phyloP scores from a whole-genome alignment of 805 yeast genomes.

The Spencermartinsiella europaea region DNA sequence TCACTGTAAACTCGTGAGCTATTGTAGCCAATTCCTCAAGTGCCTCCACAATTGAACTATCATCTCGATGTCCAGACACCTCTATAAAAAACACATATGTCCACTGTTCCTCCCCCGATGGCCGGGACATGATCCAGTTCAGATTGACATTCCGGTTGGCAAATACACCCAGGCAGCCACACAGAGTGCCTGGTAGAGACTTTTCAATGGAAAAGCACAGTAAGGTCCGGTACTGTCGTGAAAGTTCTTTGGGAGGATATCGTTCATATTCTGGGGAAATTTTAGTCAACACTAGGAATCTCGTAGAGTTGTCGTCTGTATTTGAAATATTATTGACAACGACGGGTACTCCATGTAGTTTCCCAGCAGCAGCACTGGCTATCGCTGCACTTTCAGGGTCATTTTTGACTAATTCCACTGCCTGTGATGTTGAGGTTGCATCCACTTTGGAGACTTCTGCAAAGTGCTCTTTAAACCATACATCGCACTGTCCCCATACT shows the following conservation, averaged over 20 bases:
- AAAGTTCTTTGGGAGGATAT: slow-evolving; percentile 9
- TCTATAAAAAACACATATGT: slow-evolving; percentile 80
- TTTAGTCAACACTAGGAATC: slow-evolving; percentile 65
- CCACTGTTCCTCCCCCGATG: slow-evolving; percentile 65
- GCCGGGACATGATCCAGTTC: slow-evolving; percentile 72
- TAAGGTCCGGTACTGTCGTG: slow-evolving; percentile 41
- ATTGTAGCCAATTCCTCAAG: slow-evolving; percentile 39
- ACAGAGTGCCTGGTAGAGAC: slow-evolving; percentile 64
- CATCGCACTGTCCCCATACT: slow-evolving; percentile 89
- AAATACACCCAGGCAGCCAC: slow-evolving; percentile 56
- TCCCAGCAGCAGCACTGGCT: slow-evolving; percentile 65
- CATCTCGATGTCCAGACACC: slow-evolving; percentile 39
- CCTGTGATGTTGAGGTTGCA: slow-evolving; percentile 75
- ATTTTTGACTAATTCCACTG: slow-evolving; percentile 58
- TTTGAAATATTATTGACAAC: slow-evolving; percentile 62
- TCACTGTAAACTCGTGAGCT: slow-evolving; percentile 48
- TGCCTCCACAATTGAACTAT: slow-evolving; percentile 25
- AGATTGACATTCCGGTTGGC: slow-evolving; percentile 54
- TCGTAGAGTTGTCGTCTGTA: slow-evolving; percentile 68
- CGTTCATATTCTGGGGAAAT: neutral
- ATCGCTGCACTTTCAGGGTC: slow-evolving; percentile 57
- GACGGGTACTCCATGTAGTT: slow-evolving; percentile 53
- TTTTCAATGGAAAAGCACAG: slow-evolving; percentile 60
- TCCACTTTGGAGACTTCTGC: slow-evolving; percentile 50
- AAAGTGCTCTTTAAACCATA: slow-evolving; percentile 42